Base-by-base conservation (phyloP, 1,284 basidiomycete genomes). In the Kwoniella shivajii region DNA sequence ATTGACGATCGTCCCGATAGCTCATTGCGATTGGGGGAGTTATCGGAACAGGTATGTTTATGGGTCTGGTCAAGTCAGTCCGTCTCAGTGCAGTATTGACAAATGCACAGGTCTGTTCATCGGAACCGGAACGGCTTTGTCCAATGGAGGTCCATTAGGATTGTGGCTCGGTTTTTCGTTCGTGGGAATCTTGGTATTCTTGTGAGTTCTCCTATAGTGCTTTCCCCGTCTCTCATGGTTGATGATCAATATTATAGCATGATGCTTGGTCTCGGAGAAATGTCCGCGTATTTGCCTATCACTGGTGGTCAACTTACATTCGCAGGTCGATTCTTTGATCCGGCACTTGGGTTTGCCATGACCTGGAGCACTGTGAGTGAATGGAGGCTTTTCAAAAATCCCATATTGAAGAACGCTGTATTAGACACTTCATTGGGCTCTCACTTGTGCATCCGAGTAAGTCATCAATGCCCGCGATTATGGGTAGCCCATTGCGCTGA, bases 291-390 rank as follows among this genome's bases (percentile, higher is more conserved):
- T 39, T 67, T 77, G 34, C 72, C 73, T 41, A 77, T 80, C 58
- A 56, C 79, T 37, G 86, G 84, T 50, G 84, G 89, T 3, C 89
- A 90, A 71, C 86, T 90, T 69, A 86, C 84, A 42, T 80, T 89
- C 39, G 87, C 89, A 2, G 84, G 85, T 6, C 85, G 87, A 33
- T 90, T 89, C 70, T 86, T 90, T 22, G 84, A 88, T 65, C 85
- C 86, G 3, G 86, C 88, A 0, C 81, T 89, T 57, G 86, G 86
- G 0, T 89, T 89, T 66, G 83, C 88, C 10, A 85, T 87, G 84
- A 87, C 87, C 61, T 89, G 54, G 54, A 56, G 47, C 31, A 56
- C 54, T 6, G 53, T 54, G 29, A 41, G 52, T 50, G 2, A 11
- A 11, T 33, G 27, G 11, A 20, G 13, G 30, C 29, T 9, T 22